These are phyloP conservation scores for Saraca asoca DNA, from an alignment of 331 rosid genomes.

Conservation along the genomic window DNA sequence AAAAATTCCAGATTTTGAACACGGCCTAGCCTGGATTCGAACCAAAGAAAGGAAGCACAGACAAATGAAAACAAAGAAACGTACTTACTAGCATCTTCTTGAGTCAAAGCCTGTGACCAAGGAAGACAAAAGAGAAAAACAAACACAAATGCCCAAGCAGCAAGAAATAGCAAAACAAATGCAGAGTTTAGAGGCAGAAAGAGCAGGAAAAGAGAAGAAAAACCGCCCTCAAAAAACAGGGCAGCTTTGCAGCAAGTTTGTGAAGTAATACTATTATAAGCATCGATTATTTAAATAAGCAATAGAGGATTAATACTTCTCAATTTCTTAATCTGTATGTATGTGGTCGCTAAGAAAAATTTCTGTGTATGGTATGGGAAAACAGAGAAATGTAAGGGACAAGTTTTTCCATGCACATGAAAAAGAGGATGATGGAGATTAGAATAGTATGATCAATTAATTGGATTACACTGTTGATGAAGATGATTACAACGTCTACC, in stretches of 20 bases:
- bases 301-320: conserved; percentile 31
- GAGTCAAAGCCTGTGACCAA: conserved; percentile 63
- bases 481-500: conserved; percentile 77
- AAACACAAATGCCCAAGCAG: conserved; percentile 43
- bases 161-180: conserved; percentile 33
- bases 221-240: conserved; percentile 31
- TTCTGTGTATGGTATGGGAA: not conserved
- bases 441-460: conserved; percentile 40
- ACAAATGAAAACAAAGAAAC: conserved; percentile 55
- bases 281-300: conserved; percentile 67
- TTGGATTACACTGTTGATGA: conserved; percentile 41
- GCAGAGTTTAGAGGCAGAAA: conserved; percentile 21
- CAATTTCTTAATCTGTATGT: conserved; percentile 27
- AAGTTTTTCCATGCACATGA: conserved; percentile 41
- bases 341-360: conserved; percentile 26
- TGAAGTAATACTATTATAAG: conserved; percentile 42
- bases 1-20: conserved; percentile 20
- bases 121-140: conserved; percentile 41
- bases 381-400: not conserved
- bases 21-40: conserved; percentile 8
- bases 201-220: conserved; percentile 32
- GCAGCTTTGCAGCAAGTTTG: conserved; percentile 42
- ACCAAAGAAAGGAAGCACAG: conserved; percentile 23
- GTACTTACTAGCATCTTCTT: conserved; percentile 99
- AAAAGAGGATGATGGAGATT: conserved; percentile 13